Base-by-base conservation (phyloP, 768 basidiomycete species). In the Psilocybe tampanensis region DNA sequence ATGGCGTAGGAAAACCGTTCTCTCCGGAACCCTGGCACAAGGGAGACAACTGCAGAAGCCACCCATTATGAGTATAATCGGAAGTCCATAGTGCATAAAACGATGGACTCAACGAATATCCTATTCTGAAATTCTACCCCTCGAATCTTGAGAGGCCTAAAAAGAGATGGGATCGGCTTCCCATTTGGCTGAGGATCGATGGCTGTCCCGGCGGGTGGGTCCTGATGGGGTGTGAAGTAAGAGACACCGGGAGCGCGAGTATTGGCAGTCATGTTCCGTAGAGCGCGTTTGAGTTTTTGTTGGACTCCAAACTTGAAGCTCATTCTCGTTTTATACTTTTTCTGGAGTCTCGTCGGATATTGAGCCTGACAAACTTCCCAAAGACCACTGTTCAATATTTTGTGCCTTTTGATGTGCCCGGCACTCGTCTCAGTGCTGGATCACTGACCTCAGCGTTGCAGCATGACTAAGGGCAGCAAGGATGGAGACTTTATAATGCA, bases 11-110 rank as follows among this genome's bases (percentile, higher is more conserved):
- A 62, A 64, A 72, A 19, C 85, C 86, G 70, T 85, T 67, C 23
- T 83, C 67, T 0, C 82, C 74, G 26, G 83, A 86, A 67, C 85
- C 86, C 68, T 87, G 85, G 65, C 85, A 82, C 33, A 86, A 63
- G 0, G 86, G 85, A 11, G 85, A 80, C 26, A 86, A 54, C 79
- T 80, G 55, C 22, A 19, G 32, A 47, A 9, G 13, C 21, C 15
- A 23, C 26, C 26, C 11, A 13, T 23, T 6, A 32, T 34, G n/a
- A 26, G n/a, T 21, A 15, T 54, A 24, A 33, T 9, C n/a, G 2
- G 2, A 39, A 9, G 42, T 17, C n/a, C n/a, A n/a, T n/a, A n/a
- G n/a, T n/a, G n/a, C n/a, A 4, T 29, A 11, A 1, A 17, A 19
- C 13, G 7, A 45, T 7, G 22, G 54, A 85, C 57, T 3, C 32